Conservation (phyloP, 306 rosid genomes). For the Ceratonia siliqua region DNA sequence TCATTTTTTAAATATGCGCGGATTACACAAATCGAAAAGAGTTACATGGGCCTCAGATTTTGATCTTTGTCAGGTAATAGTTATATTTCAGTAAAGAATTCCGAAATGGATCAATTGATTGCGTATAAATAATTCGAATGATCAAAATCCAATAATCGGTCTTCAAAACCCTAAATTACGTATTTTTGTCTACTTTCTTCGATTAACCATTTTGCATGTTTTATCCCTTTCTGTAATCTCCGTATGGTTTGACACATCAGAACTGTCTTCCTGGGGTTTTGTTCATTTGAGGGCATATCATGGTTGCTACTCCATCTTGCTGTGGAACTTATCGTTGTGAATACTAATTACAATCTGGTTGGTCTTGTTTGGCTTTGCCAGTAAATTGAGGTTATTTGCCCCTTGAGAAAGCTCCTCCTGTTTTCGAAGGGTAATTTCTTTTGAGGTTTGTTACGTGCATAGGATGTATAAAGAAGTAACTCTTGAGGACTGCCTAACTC, state of each 20-base stretch:
- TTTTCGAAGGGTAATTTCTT: neutral
- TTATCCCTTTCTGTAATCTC: neutral
- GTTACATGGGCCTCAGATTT: constrained; percentile 90
- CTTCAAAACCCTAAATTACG: neutral
- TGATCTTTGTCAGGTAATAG: constrained; percentile 87
- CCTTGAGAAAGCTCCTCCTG: neutral
- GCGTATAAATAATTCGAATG: neutral
- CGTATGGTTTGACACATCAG: neutral
- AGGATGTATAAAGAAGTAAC: neutral
- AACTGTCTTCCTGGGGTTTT: neutral
- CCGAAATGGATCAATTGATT: constrained; percentile 33
- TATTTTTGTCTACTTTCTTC: neutral
- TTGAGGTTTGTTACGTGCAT: neutral
- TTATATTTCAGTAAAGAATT: constrained; percentile 40
- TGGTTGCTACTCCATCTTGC: neutral
- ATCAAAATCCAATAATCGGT: constrained; percentile 22
- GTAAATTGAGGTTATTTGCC: constrained; percentile 3
- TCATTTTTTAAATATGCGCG: constrained; percentile 60
- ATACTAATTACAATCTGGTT: constrained; percentile 15
- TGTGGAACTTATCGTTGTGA: neutral
- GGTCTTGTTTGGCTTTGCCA: neutral
- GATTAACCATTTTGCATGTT: neutral
- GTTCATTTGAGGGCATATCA: neutral
- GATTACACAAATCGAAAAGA: constrained; percentile 69
- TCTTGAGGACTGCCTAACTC: neutral